Base-by-base conservation (phyloP, 805 yeast genomes). In the Komagataella pseudopastoris region DNA sequence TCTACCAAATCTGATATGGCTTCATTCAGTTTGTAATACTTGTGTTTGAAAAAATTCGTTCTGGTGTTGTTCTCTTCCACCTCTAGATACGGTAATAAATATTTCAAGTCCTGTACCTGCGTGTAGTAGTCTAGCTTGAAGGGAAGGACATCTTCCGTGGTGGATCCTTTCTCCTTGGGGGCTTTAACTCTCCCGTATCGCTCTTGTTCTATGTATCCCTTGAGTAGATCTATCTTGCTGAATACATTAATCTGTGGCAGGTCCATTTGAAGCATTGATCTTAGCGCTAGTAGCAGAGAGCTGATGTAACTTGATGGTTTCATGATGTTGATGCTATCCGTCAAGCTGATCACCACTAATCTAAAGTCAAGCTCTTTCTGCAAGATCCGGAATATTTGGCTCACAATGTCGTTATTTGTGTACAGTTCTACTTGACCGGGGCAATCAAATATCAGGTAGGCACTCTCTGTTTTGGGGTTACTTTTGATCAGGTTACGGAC, bases 401-500 rank as follows among this genome's bases (percentile, higher is more conserved):
- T 75, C 46, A 95, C 68, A 0, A 96, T 81, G 1, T 82, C 76
- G 59, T 88, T 95, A 61, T 87, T 95, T 2, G 99, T 93, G 67
- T 87, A 93, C 14, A 93, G 74, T 63, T 93, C 99, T 1, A 89
- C 93, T 64, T 93, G 99, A 1, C 99, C 99, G 1, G 97, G 96
- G 61, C 95, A 87, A 64, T 88, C 96, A 67, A 88, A 86, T 3
- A 88, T 70, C 10, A 88, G 64, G 57, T 88, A 88, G 20, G 71
- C 71, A 45, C 62, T 60, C 7, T 66, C 68, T 52, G 80, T 82
- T 45, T 76, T 72, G 4, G 60, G 47, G 53, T 66, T 60, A 1
- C 65, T 14, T 44, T 70, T 63, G 4, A 85, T 77, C 10, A 89
- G 68, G 36, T 72, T 69, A 52, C 74, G 71, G 36, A 91, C 70